phyloP scores from a whole-genome alignment of 352 stramenopile species.

The Phytophthora boehmeriae region DNA sequence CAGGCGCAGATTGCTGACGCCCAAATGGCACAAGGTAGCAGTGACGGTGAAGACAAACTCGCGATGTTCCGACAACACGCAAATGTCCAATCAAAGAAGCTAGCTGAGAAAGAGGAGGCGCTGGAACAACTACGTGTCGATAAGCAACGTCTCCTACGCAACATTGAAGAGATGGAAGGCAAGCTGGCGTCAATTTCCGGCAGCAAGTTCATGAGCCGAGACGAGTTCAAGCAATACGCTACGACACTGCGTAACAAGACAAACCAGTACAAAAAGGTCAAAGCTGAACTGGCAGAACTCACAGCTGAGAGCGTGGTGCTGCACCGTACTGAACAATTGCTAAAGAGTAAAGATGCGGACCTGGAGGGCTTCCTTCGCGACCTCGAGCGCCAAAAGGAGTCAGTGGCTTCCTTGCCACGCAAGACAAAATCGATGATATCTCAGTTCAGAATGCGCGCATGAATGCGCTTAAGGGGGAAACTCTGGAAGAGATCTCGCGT shows the following conservation, averaged over 20 bases:
- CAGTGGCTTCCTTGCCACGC: constrained; percentile 84
- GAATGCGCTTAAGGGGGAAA: constrained; percentile 93
- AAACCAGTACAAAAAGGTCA: constrained; percentile 91
- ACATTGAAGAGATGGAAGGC: constrained; percentile 77
- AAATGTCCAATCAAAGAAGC: constrained; percentile 87
- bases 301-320: constrained; percentile 91
- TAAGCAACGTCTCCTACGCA: constrained; percentile 57
- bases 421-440: constrained; percentile 88
- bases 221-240: constrained; percentile 92
- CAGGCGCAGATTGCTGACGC: constrained; percentile 78
- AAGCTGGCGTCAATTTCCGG: constrained; percentile 55
- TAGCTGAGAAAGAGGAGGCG: constrained; percentile 90
- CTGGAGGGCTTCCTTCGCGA: constrained; percentile 87
- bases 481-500: constrained; percentile 93
- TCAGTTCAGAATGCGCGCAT: constrained; percentile 89
- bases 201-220: constrained; percentile 83
- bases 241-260: constrained; percentile 91
- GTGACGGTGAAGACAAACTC: constrained; percentile 88
- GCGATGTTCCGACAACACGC: constrained; percentile 91
- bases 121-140: constrained; percentile 73
- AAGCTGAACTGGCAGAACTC: constrained; percentile 86
- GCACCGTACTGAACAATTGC: constrained; percentile 90
- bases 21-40: constrained; percentile 41
- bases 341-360: constrained; percentile 87
- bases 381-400: constrained; percentile 87